Base-by-base conservation (phyloP, 2,329 filamentous ascomycete genomes). In the Helotiales sp. region DNA sequence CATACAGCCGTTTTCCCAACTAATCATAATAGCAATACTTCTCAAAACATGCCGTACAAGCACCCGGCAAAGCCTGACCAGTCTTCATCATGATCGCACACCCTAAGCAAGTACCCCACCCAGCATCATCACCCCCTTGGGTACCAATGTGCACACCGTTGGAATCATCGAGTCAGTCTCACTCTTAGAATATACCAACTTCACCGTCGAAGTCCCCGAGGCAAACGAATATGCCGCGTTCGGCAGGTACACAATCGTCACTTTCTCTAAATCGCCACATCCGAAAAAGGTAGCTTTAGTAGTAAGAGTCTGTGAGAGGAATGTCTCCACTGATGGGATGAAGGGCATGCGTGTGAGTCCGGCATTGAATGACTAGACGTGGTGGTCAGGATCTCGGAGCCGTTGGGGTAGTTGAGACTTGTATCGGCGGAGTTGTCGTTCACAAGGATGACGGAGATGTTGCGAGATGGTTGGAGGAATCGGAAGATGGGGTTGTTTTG, bases 361-460 rank as follows among this genome's bases (percentile, higher is more conserved):
- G 1, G 63, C 55, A 37, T 65, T 63, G 3, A 69, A 61, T 3
- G 74, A 67, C 54, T 73, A 68, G 6, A 69, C 57, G 43, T 73
- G 75, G 75, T 74, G 2, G 70, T 77, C 1, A 75, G 70, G 28
- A 85, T 77, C 34, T 80, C 78, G 2, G 76, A 77, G 13, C 83
- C 83, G 67, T 83, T 80, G 43, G 83, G 83, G 70, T 76, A 83
- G 64, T 78, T 76, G 8, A 24, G 57, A 43, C 59, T 62, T 0
- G 86, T 89, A 78, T 91, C 89, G 72, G 86, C 87, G 5, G 84
- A 85, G 61, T 87, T 88, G 79, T 91, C 89, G 74, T 87, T 82
- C 59, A 88, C 87, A 76, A 91, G 84, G 74, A 91, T 83, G 61
- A 91, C 85, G 75, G 89, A 87, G 68, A 91, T 81, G 66, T 79